Evolutionary conservation across 352 stramenopile species (phyloP), one percentile per base, ranked within the genome.

Genomic region (Plasmopara viticola): DNA sequence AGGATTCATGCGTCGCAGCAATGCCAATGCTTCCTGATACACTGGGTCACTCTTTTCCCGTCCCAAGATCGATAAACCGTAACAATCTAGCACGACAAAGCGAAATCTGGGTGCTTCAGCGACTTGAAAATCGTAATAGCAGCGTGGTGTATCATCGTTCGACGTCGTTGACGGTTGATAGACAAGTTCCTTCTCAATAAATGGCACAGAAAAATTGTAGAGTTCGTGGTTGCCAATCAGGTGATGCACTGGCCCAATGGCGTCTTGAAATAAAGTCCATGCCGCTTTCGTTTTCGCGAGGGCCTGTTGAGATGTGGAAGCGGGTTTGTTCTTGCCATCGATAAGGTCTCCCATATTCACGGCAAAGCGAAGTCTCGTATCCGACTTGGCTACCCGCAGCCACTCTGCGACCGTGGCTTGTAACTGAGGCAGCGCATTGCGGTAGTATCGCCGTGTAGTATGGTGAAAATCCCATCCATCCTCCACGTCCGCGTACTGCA

Each of bases 161-260:
- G 44, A 43, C 13, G 33, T 53, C 17, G 6, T 63, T 31, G 39
- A 35, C 35, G 53, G 33, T 46, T 68, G 59, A 52, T 64, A 70
- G 9, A 83, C 44, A 14, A 89, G 56, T 54, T 85, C 57, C 13
- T 63, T 53, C 17, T 72, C 53, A 45, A 88, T 82, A 18, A 66
- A 53, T 0, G 48, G 41, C 9, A 66, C 67, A 5, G 73, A 54
- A 43, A 94, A 80, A 49, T 91, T 91, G 69, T 90, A 90, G 34
- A 94, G 74, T 48, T 94, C 83, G 66, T 94, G 83, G 64, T 94
- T 94, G 43, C 83, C 83, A 49, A 91, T 50, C 28, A 90, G 53
- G 57, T 94, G 83, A 59, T 90, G 77, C 51, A 94, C 70, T 30
- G 64, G 63, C 8, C 72, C 75, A 15, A 90, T 55, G 0, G 38